Percentiles rank a stretch among this genome's conserved stretches.
phyloP scores from a whole-genome alignment of 495 filamentous ascomycete species.

The Cudoniella acicularis region DNA sequence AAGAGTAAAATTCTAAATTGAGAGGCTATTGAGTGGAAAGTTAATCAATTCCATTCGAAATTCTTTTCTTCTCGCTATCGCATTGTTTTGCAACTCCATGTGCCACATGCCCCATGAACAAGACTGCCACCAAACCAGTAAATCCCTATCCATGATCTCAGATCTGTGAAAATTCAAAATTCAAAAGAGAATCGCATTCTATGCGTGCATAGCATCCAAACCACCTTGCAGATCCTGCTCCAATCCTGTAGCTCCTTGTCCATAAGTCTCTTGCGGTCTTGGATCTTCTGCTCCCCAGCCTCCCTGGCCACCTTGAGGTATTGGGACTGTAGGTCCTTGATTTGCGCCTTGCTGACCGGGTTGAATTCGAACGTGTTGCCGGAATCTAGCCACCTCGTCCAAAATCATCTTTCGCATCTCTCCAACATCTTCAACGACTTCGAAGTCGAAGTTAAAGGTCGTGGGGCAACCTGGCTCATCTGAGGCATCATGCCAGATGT shows the following conservation, averaged over 20 bases:
- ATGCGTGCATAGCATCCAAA: constrained; percentile 55
- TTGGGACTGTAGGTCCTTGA: constrained; percentile 21
- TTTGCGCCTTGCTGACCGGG: constrained; percentile 36
- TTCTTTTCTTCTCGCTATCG: constrained; percentile 1
- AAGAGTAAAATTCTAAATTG: not conserved
- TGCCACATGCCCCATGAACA: not conserved
- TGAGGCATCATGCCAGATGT: constrained; percentile 96
- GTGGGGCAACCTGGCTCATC: constrained; percentile 92
- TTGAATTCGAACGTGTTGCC: constrained; percentile 66
- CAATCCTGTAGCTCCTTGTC: constrained; percentile 53
- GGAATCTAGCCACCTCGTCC: constrained; percentile 83
- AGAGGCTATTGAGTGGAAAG: not conserved
- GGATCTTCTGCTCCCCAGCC: constrained; percentile 82
- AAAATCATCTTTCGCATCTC: constrained; percentile 98
- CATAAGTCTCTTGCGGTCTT: constrained; percentile 74
- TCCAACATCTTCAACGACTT: constrained; percentile 84
- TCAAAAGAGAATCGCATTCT: constrained; percentile 16
- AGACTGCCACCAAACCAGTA: not conserved
- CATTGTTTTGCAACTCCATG: not conserved
- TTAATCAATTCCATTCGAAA: constrained; percentile 1
- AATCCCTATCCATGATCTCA: not conserved
- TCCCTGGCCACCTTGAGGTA: constrained; percentile 33
- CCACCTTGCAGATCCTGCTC: constrained; percentile 85
- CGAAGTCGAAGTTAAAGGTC: constrained; percentile 97
- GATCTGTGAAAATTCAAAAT: not conserved